Evolutionary conservation across 2,329 filamentous ascomycete species (phyloP).

Genomic region (Aureobasidium subglaciale): DNA sequence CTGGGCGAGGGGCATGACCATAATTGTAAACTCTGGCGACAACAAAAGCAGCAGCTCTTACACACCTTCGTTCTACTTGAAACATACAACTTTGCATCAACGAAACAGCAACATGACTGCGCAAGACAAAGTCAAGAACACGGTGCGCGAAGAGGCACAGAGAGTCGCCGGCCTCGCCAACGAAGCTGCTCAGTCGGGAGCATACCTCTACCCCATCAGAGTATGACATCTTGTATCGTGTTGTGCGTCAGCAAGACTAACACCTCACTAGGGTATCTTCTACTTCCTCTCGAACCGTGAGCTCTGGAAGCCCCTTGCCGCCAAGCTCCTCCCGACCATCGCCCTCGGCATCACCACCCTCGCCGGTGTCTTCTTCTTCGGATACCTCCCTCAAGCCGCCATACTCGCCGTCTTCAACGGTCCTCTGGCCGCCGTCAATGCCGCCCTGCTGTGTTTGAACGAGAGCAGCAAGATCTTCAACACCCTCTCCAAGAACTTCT

Average conservation of each 20-base stretch:
- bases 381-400: constrained; percentile 78
- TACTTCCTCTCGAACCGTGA: constrained; percentile 53
- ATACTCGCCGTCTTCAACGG: constrained; percentile 79
- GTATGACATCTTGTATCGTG: constrained; percentile 28
- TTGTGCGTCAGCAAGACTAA: neutral
- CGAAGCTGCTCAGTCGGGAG: constrained; percentile 65
- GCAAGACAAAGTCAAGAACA: constrained; percentile 48
- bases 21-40: neutral
- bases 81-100: neutral
- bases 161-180: constrained; percentile 57
- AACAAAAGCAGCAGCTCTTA: neutral
- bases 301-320: constrained; percentile 53
- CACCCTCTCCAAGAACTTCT: constrained; percentile 58
- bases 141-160: constrained; percentile 61
- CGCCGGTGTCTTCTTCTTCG: constrained; percentile 73
- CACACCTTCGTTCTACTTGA: neutral
- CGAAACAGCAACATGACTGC: constrained; percentile 9
- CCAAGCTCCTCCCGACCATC: constrained; percentile 55
- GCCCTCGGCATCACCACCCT: constrained; percentile 61
- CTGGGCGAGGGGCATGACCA: neutral
- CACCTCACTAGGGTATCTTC: constrained; percentile 46
- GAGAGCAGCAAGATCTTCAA: constrained; percentile 45
- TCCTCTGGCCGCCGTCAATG: constrained; percentile 67
- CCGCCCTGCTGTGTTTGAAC: constrained; percentile 56
- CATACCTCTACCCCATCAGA: constrained; percentile 82